These are phyloP conservation scores for Malania oleifera DNA, from an alignment of 164 flowering plant genomes.

Conservation along the genomic window DNA sequence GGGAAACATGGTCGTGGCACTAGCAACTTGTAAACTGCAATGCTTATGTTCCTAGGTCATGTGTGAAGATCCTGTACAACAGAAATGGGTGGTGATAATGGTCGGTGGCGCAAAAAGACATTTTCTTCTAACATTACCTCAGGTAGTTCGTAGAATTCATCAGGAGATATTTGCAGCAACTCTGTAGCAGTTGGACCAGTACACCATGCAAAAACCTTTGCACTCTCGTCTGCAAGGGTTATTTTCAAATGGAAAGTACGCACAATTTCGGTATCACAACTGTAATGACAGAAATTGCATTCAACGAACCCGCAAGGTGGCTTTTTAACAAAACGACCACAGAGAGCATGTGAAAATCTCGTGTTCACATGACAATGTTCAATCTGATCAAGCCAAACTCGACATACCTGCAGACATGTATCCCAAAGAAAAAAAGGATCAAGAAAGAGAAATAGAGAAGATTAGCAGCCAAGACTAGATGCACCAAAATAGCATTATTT, in stretches of 20 bases:
- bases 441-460: neutral
- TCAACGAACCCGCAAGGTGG: conserved; percentile 30
- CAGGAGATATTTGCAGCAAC: conserved; percentile 84
- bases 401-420: conserved; percentile 52
- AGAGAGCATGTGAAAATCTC: conserved; percentile 52
- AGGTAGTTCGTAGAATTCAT: conserved; percentile 67
- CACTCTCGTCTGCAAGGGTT: conserved; percentile 68
- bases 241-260: conserved; percentile 61
- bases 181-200: conserved; percentile 77
- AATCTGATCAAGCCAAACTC: conserved; percentile 64
- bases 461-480: neutral
- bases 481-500: neutral
- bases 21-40: too few species aligned
- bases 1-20: too few species aligned
- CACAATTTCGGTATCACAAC: conserved; percentile 44
- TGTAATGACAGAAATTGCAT: conserved; percentile 60
- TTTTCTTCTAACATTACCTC: conserved; percentile 62
- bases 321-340: conserved; percentile 65
- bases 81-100: too few species aligned
- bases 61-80: too few species aligned
- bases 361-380: conserved; percentile 53
- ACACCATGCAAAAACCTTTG: conserved; percentile 75
- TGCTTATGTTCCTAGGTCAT: too few species aligned
- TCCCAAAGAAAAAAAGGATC: neutral
- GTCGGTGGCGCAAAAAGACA: too few species aligned